Percentiles rank a stretch among this genome's conserved stretches.
These are phyloP conservation scores for Clonostachys sp. DNA, from an alignment of 2,329 filamentous ascomycete genomes.

Conservation along the genomic window DNA sequence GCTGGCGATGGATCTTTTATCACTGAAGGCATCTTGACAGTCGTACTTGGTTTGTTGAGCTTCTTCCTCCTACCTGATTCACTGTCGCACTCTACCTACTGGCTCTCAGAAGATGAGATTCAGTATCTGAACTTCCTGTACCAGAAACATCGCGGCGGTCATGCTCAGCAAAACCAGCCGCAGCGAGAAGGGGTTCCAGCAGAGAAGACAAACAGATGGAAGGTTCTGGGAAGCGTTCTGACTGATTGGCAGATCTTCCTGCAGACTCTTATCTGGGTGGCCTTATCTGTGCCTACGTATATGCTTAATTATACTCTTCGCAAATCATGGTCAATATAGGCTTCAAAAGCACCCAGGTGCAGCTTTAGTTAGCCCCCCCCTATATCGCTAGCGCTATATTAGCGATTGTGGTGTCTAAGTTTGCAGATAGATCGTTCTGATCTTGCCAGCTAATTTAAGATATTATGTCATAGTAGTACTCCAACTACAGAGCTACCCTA, in stretches of 20 bases:
- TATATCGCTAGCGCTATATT: slow-evolving; percentile 13
- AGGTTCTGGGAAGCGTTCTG: slow-evolving; percentile 14
- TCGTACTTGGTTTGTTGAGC: slow-evolving; percentile 30
- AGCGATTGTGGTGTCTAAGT: slow-evolving; percentile 1
- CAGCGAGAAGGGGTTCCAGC: slow-evolving; percentile 19
- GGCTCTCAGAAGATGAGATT: not conserved
- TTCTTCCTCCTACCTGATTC: slow-evolving; percentile 38
- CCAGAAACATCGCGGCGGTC: not conserved
- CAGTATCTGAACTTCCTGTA: not conserved
- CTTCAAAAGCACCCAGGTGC: slow-evolving; percentile 19
- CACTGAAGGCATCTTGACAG: slow-evolving; percentile 15
- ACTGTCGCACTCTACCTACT: not conserved
- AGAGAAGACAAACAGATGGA: slow-evolving; percentile 24
- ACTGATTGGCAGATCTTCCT: slow-evolving; percentile 34
- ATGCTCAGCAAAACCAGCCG: not conserved
- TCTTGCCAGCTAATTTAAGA: no score
- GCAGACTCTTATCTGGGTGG: slow-evolving; percentile 28
- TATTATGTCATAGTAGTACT: no score
- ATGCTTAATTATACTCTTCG: slow-evolving; percentile 19
- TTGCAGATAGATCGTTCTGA: slow-evolving; percentile 4
- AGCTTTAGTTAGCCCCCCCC: slow-evolving; percentile 23
- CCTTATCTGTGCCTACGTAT: slow-evolving; percentile 23
- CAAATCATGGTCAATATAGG: slow-evolving; percentile 32
- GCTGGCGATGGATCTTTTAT: slow-evolving; percentile 18
- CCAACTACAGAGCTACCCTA: no score